Evolutionary conservation across 768 basidiomycete genomes (phyloP).

Genomic region (Sarcodon sp.): DNA sequence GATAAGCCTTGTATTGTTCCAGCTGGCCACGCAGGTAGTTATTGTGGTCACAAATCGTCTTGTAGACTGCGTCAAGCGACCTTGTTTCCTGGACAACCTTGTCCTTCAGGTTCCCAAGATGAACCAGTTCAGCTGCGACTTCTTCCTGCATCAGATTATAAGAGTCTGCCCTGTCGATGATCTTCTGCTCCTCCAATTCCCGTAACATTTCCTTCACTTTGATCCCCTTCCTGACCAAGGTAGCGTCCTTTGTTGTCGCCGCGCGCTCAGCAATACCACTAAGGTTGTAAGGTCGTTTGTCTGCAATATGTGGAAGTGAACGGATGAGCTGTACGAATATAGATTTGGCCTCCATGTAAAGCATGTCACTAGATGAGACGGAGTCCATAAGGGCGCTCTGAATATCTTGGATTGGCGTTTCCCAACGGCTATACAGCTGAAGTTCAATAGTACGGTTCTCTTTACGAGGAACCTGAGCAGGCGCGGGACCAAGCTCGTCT

Average conservation of each 20-base stretch:
- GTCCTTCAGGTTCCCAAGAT: conserved; percentile 92
- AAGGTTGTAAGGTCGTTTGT: conserved; percentile 84
- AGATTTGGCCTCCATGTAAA: conserved; percentile 99
- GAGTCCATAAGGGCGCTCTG: conserved; percentile 95
- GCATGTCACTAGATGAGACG: conserved; percentile 94
- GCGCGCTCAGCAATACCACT: conserved; percentile 85
- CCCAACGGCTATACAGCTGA: conserved; percentile 93
- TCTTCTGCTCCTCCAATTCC: conserved; percentile 83
- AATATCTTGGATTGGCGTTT: conserved; percentile 96
- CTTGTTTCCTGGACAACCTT: conserved; percentile 90
- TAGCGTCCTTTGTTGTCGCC: conserved; percentile 94
- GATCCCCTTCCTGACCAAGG: conserved; percentile 92
- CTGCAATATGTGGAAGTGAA: conserved; percentile 75
- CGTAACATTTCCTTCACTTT: conserved; percentile 99
- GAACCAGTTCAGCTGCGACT: conserved; percentile 87
- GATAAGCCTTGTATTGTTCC: conserved; percentile 98
- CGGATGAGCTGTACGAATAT: conserved; percentile 97
- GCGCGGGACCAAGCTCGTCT: conserved; percentile 91
- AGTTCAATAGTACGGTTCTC: conserved; percentile 94
- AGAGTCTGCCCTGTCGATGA: conserved; percentile 72
- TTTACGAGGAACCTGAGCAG: conserved; percentile 92
- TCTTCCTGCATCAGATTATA: conserved; percentile 97
- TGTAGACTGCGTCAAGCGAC: conserved; percentile 93
- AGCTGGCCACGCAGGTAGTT: conserved; percentile 92
- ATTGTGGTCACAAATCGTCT: conserved; percentile 99